Base-by-base conservation (phyloP, 1,284 basidiomycete genomes). In the Wolfiporia cocos region DNA sequence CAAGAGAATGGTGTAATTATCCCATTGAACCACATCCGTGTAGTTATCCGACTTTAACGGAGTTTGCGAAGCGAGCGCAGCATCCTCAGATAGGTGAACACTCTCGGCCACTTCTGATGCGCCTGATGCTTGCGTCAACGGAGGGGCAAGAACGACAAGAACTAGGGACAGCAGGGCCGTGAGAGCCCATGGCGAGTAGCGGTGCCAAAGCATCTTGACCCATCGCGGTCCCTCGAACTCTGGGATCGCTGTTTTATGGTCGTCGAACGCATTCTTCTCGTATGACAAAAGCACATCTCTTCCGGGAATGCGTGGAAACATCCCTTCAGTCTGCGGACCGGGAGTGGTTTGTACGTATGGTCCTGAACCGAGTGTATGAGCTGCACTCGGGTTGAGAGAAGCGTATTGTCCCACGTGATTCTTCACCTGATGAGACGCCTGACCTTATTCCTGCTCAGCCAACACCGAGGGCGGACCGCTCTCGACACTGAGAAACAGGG, bases 1-100 rank as follows among this genome's bases (percentile, higher is more conserved):
- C 17, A 62, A 24, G 37, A 56, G 60, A 0, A 62, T 42, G 3
- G 59, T 58, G 42, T 61, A 62, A 44, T 61, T 62, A 40, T 61
- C 59, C 60, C 60, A 62, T 37, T 57, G 55, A 0, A 62, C 59
- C 2, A 53, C 51, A 5, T 58, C 55, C 2, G 56, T 50, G 19
- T 61, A 49, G n/a, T 54, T 52, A 21, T 59, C 59, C 3, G 56
- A 57, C 14, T 58, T 41, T 28, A 55, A 53, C 9, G 59, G 56
- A 0, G 60, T 58, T 10, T 58, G 57, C 4, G 49, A 37, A 2
- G 38, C 38, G 15, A 26, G 36, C 10, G 23, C 33, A 15, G 34
- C 17, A 15, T 18, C 19, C 20, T 33, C 14, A 12, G 5, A 15
- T 20, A 7, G 23, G 12, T 7, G 14, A 4, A 18, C 24, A 26